These are phyloP conservation scores for Pseudognaphalium luteoalbum DNA, from an alignment of 129 eudicot species.

Conservation along the genomic window DNA sequence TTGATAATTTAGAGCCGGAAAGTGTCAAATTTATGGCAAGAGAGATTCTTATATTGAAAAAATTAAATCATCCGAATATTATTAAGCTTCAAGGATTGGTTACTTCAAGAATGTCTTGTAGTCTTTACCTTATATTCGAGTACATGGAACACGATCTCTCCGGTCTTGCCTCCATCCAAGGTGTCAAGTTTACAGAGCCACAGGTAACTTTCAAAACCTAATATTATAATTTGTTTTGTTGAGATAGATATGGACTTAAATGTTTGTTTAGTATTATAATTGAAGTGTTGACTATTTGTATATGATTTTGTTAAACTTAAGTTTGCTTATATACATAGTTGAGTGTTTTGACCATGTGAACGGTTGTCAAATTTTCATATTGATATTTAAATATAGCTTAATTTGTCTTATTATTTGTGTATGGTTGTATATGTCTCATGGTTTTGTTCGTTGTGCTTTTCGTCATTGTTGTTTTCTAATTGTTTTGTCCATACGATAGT, in stretches of 20 bases:
- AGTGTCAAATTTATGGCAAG: constrained; percentile 79
- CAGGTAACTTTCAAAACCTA: constrained; percentile 52
- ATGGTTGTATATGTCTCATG: constrained; percentile 32
- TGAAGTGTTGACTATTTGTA: neutral
- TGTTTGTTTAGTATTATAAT: constrained; percentile 1
- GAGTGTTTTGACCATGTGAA: constrained; percentile 25
- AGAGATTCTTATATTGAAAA: constrained; percentile 65
- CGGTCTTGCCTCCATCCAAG: constrained; percentile 72
- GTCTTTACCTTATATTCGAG: constrained; percentile 35
- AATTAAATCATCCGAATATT: constrained; percentile 14
- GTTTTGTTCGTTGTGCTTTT: constrained; percentile 18
- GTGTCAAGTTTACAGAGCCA: constrained; percentile 68
- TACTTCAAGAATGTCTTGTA: constrained; percentile 84
- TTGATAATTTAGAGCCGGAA: constrained; percentile 52
- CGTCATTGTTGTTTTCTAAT: constrained; percentile 30
- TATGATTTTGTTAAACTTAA: neutral
- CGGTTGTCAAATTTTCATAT: constrained; percentile 25
- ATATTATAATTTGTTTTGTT: neutral
- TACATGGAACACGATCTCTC: constrained; percentile 96
- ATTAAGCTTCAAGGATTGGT: constrained; percentile 58
- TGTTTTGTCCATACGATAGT: constrained; percentile 20
- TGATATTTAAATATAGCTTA: constrained; percentile 16
- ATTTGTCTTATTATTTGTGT: constrained; percentile 28
- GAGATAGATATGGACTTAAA: constrained; percentile 25
- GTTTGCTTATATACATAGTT: neutral